Percentiles rank a stretch among this genome's conserved stretches.
These are phyloP conservation scores for Dianthus caryophyllus DNA, from an alignment of 148 eudicot genomes.

Conservation along the genomic window DNA sequence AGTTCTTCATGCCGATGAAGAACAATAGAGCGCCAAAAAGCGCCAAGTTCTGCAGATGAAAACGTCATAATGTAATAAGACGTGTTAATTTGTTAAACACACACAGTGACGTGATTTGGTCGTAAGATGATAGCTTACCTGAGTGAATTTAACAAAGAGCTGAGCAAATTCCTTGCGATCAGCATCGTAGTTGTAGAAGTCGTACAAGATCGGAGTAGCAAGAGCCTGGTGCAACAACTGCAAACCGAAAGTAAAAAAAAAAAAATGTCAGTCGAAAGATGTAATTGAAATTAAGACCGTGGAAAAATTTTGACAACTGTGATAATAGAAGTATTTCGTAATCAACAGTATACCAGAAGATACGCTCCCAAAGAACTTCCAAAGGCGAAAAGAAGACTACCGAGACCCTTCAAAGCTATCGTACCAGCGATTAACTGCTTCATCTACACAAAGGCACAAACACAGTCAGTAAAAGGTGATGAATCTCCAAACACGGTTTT, in stretches of 20 bases:
- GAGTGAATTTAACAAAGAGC: slow-evolving; percentile 69
- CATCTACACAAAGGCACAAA: slow-evolving; percentile 38
- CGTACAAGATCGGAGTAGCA: slow-evolving; percentile 67
- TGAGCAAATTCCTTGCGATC: slow-evolving; percentile 61
- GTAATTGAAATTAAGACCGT: background rate
- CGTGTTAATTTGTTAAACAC: background rate
- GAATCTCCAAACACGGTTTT: background rate
- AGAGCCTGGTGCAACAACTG: slow-evolving; percentile 78
- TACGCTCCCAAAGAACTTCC: slow-evolving; percentile 80
- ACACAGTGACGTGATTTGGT: background rate
- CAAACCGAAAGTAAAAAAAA: background rate
- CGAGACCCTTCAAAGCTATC: slow-evolving; percentile 64
- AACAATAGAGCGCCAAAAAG: slow-evolving; percentile 71
- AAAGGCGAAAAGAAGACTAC: slow-evolving; percentile 72
- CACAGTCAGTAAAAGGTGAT: background rate
- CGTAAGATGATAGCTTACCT: slow-evolving; percentile 35
- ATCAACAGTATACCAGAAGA: slow-evolving; percentile 14
- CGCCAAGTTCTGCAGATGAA: slow-evolving; percentile 59
- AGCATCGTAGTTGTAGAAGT: slow-evolving; percentile 85
- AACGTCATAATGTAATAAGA: slow-evolving; percentile 5
- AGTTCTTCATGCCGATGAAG: slow-evolving; percentile 81
- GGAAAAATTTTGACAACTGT: no score
- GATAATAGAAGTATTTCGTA: no score
- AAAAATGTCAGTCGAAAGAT: background rate
- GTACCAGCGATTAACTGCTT: slow-evolving; percentile 60